These are phyloP conservation scores for Xylaria sp. DNA, from an alignment of 2,329 filamentous ascomycete genomes.

Conservation along the genomic window DNA sequence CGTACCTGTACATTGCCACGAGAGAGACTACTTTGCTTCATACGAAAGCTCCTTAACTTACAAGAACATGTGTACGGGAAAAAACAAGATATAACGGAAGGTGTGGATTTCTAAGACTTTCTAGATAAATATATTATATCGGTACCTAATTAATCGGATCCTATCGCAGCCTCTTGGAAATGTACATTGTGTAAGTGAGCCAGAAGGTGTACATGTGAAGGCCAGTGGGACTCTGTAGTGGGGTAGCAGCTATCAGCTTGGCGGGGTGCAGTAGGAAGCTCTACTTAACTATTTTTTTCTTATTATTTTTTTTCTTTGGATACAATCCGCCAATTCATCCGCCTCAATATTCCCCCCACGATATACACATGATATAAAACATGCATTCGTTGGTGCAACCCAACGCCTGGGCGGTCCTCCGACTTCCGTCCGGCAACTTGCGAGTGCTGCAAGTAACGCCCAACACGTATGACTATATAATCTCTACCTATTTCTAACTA, in stretches of 20 bases:
- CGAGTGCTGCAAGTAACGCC: conserved; percentile 64
- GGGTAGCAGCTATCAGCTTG: neutral
- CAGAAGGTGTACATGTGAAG: too few species aligned
- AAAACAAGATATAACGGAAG: too few species aligned
- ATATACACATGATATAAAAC: neutral
- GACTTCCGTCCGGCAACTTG: conserved; percentile 63
- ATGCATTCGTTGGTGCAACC: conserved; percentile 58
- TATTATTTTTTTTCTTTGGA: neutral
- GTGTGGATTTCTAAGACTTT: too few species aligned
- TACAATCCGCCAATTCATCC: neutral
- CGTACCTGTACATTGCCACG: neutral
- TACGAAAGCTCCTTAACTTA: too few species aligned
- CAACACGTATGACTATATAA: conserved; percentile 66
- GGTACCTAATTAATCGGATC: too few species aligned
- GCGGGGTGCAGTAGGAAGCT: conserved; percentile 13
- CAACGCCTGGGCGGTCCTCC: conserved; percentile 65
- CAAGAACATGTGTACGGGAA: too few species aligned
- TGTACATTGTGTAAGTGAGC: too few species aligned
- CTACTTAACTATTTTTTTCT: conserved; percentile 8
- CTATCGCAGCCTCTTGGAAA: too few species aligned
- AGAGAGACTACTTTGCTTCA: too few species aligned
- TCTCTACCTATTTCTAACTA: too few species aligned
- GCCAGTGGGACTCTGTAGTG: neutral
- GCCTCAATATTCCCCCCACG: neutral
- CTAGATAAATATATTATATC: too few species aligned